Evolutionary conservation across 148 eudicot species (phyloP), one percentile per base, ranked within the genome.

Genomic region (Pharnaceum exiguum): DNA sequence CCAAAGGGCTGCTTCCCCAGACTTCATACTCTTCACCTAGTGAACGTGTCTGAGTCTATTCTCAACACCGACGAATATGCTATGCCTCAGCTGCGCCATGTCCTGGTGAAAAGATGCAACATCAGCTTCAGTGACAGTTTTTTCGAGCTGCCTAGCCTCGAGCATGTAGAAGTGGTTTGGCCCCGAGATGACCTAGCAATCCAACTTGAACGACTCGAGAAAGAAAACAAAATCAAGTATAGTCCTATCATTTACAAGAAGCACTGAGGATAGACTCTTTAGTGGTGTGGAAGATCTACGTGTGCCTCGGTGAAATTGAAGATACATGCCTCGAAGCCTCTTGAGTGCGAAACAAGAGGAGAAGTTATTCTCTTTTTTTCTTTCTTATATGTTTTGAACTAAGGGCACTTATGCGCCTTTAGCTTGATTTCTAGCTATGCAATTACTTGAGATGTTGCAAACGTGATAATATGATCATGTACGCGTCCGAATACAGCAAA

Each of bases 21-120:
- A 37, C 66, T 62, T 21, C 37, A 39, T 40, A 51, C 57, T 24
- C 66, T 62, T 25, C 17, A 49, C 15, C 11, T 62, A 26, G 57
- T 26, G 47, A 62, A 62, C 5, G 0, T 38, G 5, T 0, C 3
- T 17, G 17, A 2, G 5, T 7, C 0, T 5, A 2, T 2, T 11
- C 1, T n/a, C 3, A 7, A 2, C 10, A 5, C 9, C 6, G 17
- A 25, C 7, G 37, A 42, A 30, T 21, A 29, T 10, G 47, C 15
- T 10, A 23, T 36, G 23, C 16, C 15, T 10, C 55, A 38, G 7
- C 4, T 61, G 15, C 56, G 38, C 27, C 5, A 13, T 50, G 48
- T 62, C 3, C 38, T 39, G 5, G 16, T 62, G 1, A 38, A 7
- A 10, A 28, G 7, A 10, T 16, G 26, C 16, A 7, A 3, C 17